Percentiles rank a stretch among this genome's conserved stretches.
Evolutionary conservation across 2,329 filamentous ascomycete species (phyloP).

Genomic region (Grosmannia huntii): DNA sequence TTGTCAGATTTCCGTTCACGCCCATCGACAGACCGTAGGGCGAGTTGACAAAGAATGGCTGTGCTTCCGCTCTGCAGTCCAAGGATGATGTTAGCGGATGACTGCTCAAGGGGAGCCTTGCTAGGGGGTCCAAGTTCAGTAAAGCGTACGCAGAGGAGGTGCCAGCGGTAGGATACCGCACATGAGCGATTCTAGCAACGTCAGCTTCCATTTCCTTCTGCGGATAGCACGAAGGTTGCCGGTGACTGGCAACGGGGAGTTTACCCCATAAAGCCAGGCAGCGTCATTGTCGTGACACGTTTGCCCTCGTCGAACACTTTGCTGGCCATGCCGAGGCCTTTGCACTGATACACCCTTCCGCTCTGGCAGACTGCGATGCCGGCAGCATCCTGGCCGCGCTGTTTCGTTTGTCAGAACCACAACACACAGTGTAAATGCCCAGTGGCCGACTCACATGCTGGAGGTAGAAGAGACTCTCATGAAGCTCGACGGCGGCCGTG

Average conservation of each 20-base stretch:
- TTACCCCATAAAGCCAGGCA: slow-evolving; percentile 70
- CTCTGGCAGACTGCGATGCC: slow-evolving; percentile 68
- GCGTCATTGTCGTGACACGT: slow-evolving; percentile 45
- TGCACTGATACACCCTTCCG: slow-evolving; percentile 77
- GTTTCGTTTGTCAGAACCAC: not conserved
- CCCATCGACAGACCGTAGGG: slow-evolving; percentile 73
- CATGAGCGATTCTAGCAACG: slow-evolving; percentile 50
- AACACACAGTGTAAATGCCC: too few relatives aligned
- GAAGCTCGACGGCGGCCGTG: slow-evolving; percentile 49
- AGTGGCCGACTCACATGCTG: slow-evolving; percentile 28
- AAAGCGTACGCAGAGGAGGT: slow-evolving; percentile 40
- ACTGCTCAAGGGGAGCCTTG: not conserved
- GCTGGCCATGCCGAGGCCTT: slow-evolving; percentile 72
- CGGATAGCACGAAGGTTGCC: not conserved
- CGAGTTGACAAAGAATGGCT: slow-evolving; percentile 85
- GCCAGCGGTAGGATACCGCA: slow-evolving; percentile 83
- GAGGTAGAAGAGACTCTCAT: slow-evolving; percentile 60
- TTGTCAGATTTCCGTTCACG: slow-evolving; percentile 82
- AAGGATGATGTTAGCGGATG: not conserved
- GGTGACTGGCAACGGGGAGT: not conserved
- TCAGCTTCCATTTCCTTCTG: not conserved
- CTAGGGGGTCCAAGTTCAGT: not conserved
- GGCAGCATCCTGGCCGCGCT: slow-evolving; percentile 72
- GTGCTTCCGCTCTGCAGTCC: slow-evolving; percentile 58
- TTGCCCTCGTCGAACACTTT: slow-evolving; percentile 68